Evolutionary conservation across 768 basidiomycete species (phyloP), one percentile per base, ranked within the genome.

Genomic region (Exidia glandulosa): DNA sequence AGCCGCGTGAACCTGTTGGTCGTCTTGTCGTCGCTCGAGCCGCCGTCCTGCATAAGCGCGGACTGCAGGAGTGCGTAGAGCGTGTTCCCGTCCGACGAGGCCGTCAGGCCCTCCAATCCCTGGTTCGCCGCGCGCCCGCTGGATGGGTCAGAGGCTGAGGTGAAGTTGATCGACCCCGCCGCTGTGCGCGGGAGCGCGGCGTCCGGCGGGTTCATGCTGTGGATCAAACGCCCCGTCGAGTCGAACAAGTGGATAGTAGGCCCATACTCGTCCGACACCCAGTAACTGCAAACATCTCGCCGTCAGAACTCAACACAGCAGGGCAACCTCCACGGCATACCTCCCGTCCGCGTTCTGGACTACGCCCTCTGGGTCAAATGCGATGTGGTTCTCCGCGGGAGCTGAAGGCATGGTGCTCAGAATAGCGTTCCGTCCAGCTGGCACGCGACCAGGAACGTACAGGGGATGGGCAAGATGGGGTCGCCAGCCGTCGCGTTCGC

Each of bases 251-350:
- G 84, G 62, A 86, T 81, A 64, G 83, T 82, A 2, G 83, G 82
- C 1, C 84, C 85, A 63, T 86, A 87, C 70, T 87, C 85, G 66
- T 87, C 86, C 64, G 81, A 81, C 32, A 81, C 73, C 83, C 82
- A 86, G 69, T 77, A 83, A 0, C 82, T 83, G 48, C 23, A n/a
- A n/a, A n/a, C 55, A 4, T 16, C 33, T 59, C 19, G 41, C 6
- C n/a, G 58, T 31, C 5, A 19, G 31, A 37, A 5, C 16, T 47
- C 23, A 34, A 32, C 37, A 19, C 14, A 34, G 9, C 19, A 27
- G 7, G 19, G 3, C 6, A 19, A 10, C 25, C 2, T 32, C 12
- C 19, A 33, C 30, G 2, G 70, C 79, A 58, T 60, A 82, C 81
- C 77, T 79, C 64, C 85, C 85, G 63, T 87, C 85, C 0, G 70